Evolutionary conservation across 306 rosid species (phyloP).

Genomic region (Spatholobus suberectus): DNA sequence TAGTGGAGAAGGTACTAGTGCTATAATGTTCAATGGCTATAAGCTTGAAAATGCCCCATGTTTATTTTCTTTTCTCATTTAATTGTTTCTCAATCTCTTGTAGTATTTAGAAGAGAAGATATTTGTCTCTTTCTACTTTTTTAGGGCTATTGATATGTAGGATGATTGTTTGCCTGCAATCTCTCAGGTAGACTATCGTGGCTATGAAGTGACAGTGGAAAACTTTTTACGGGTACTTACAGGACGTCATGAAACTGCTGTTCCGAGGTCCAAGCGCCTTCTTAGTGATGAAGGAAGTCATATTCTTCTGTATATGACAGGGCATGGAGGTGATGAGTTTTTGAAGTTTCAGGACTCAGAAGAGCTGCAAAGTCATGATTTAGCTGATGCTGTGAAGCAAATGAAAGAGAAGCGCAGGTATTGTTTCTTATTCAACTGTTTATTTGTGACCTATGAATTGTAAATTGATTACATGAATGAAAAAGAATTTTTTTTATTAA

Average conservation of each 20-base stretch:
- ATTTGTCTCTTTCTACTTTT: conserved; percentile 19
- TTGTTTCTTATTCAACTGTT: conserved; percentile 32
- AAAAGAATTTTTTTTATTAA: not conserved
- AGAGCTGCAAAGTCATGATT: conserved; percentile 99
- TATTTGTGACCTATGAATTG: conserved; percentile 9
- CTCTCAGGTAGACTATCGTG: conserved; percentile 94
- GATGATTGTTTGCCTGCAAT: conserved; percentile 40
- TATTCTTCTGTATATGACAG: conserved; percentile 94
- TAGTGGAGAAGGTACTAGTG: not conserved
- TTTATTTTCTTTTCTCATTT: conserved; percentile 8
- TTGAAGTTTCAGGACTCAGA: conserved; percentile 96
- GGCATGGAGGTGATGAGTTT: conserved; percentile 98
- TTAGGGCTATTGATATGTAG: conserved; percentile 26
- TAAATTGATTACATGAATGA: conserved; percentile 13
- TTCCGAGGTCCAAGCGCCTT: conserved; percentile 96
- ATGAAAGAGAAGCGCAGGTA: conserved; percentile 96
- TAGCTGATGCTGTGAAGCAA: conserved; percentile 97
- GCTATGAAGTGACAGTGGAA: conserved; percentile 94
- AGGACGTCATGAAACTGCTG: conserved; percentile 89
- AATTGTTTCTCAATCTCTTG: not conserved
- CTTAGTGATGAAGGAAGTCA: conserved; percentile 99
- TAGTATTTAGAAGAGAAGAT: conserved; percentile 29
- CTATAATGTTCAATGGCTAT: conserved; percentile 2
- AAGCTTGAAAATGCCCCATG: not conserved
- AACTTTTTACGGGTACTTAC: conserved; percentile 85